Evolutionary conservation across 2,329 filamentous ascomycete genomes (phyloP), one percentile per base, ranked within the genome.

Genomic region (Ophiostoma sp.): DNA sequence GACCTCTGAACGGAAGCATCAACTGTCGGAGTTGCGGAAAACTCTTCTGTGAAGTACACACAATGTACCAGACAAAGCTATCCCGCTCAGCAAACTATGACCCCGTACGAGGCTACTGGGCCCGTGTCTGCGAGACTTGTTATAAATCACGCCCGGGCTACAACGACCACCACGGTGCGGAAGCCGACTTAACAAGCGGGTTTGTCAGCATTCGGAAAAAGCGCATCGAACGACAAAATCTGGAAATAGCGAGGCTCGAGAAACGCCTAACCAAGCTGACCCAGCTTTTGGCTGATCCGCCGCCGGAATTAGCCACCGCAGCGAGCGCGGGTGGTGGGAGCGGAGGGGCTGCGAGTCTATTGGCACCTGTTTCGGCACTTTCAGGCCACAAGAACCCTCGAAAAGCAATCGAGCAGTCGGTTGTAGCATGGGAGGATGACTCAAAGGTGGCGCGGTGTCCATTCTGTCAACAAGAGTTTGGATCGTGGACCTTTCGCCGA

Each of bases 61-160:
- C 96, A 70, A 97, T 99, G 95, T 99, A 98, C 80, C 95, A 99
- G 84, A 98, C 98, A 93, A 98, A 97, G 85, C 86, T 99, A 12
- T 97, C 95, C 9, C 87, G 95, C 72, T 92, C 94, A 39, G 96
- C 96, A 3, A 88, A 91, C 74, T 94, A 98, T 82, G 96, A 99
- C 76, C 95, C 96, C 0, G 89, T 96, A 1, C 87, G 95, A 75
- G 96, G 96, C 8, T 89, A 93, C 77, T 99, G 96, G 96, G 97
- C 93, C 78, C 86, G 96, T 70, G 95, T 98, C 1, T 99, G 96
- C 80, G 96, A 99, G 84, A 98, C 96, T n/a, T 99, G 96, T 83
- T 99, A 96, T 84, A 98, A 98, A 84, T 97, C 94, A 70, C 89
- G 96, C 78, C 93, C 95, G 33, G 96, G 96, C 3, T 99, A 99